Evolutionary conservation across 192 early-diverging fungal species (phyloP).

Genomic region (Dispira simplex): DNA sequence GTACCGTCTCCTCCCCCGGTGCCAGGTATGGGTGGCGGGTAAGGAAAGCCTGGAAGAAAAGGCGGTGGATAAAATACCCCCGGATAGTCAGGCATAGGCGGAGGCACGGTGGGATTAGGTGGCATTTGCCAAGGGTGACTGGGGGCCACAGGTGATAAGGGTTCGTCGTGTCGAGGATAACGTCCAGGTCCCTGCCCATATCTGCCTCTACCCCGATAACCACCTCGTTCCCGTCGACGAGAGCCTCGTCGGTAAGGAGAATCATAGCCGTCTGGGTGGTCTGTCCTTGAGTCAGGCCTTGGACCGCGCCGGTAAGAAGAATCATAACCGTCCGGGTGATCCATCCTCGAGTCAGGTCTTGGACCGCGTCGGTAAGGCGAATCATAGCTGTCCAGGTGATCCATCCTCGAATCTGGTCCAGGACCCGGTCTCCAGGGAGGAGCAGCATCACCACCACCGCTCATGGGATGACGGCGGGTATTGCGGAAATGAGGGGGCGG

Average conservation of each 20-base stretch:
- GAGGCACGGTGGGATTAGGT: too few relatives aligned
- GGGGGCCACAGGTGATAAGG: too few relatives aligned
- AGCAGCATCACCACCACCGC: background rate
- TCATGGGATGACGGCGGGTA: background rate
- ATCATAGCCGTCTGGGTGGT: constrained; percentile 1
- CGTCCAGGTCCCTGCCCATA: background rate
- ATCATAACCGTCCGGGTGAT: background rate
- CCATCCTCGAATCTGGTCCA: too few relatives aligned
- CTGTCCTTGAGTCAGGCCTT: background rate
- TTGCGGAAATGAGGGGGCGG: background rate
- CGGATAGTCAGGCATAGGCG: too few relatives aligned
- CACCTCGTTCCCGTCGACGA: background rate
- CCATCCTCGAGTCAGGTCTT: background rate
- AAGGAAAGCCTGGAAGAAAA: too few relatives aligned
- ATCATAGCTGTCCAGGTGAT: too few relatives aligned
- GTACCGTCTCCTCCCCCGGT: too few relatives aligned
- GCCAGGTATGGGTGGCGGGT: too few relatives aligned
- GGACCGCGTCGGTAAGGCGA: too few relatives aligned
- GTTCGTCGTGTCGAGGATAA: background rate
- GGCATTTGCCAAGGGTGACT: too few relatives aligned
- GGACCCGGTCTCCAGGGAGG: too few relatives aligned
- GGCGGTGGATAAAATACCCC: too few relatives aligned
- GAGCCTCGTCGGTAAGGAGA: background rate
- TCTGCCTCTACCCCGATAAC: background rate
- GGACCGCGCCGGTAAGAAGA: background rate